phyloP scores from a whole-genome alignment of 352 stramenopile genomes.

The Phytophthora tubulina region DNA sequence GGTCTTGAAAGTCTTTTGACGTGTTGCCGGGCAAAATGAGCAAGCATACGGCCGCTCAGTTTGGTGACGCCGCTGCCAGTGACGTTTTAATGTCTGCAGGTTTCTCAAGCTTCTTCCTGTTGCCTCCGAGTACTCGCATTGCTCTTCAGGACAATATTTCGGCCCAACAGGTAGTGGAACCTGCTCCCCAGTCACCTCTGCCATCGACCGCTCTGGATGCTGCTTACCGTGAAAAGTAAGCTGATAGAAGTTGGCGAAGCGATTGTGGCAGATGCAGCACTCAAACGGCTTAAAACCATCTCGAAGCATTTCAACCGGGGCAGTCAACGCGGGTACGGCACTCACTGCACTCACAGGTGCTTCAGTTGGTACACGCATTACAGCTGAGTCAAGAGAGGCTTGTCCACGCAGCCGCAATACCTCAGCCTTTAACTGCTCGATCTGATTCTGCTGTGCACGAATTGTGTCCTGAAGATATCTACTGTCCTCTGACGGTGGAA shows the following conservation, averaged over 20 bases:
- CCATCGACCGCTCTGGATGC: conserved; percentile 45
- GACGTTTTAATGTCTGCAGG: conserved; percentile 78
- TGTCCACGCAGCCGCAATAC: conserved; percentile 43
- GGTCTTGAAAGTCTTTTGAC: conserved; percentile 74
- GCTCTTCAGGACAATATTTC: conserved; percentile 65
- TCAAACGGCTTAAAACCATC: conserved; percentile 75
- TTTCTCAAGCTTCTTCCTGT: conserved; percentile 64
- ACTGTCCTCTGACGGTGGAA: conserved; percentile 21
- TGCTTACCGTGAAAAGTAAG: conserved; percentile 78
- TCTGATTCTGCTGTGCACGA: conserved; percentile 57
- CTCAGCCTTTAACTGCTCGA: conserved; percentile 51
- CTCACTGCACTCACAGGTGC: conserved; percentile 9
- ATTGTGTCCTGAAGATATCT: conserved; percentile 49
- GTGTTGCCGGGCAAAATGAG: conserved; percentile 44
- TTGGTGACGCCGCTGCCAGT: conserved; percentile 76
- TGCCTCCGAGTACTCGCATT: conserved; percentile 63
- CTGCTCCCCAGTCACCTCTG: conserved; percentile 50
- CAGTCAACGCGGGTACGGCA: conserved; percentile 41
- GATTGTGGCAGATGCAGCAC: conserved; percentile 63
- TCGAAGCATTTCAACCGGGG: conserved; percentile 61
- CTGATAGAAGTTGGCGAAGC: conserved; percentile 77
- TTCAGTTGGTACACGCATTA: conserved; percentile 6
- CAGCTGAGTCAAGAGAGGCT: conserved; percentile 15
- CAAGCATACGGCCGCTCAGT: conserved; percentile 62
- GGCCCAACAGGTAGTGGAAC: conserved; percentile 60